phyloP scores from a whole-genome alignment of 164 flowering plant species.

The Nymphaea colorata region DNA sequence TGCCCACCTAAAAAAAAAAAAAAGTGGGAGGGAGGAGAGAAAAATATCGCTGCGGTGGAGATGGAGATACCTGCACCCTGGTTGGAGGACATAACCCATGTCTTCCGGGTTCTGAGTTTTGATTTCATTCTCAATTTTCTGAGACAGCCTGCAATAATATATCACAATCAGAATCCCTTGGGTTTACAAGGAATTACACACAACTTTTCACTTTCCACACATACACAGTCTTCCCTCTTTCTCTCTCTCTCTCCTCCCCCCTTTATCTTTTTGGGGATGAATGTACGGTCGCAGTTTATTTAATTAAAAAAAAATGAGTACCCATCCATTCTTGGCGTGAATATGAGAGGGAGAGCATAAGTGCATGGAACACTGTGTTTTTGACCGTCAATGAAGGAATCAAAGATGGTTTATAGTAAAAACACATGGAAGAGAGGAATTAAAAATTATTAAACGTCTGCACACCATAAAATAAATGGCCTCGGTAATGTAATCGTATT shows the following conservation, averaged over 20 bases:
- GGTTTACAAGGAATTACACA: slow-evolving; percentile 1
- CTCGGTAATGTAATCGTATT: slow-evolving; percentile 27
- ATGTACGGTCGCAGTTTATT: not conserved
- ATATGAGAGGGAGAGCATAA: slow-evolving; percentile 1
- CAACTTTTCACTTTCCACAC: not conserved
- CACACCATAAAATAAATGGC: slow-evolving; percentile 19
- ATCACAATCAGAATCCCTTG: slow-evolving; percentile 7
- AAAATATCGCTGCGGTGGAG: not conserved
- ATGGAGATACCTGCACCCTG: slow-evolving; percentile 32
- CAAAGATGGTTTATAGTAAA: slow-evolving; percentile 26
- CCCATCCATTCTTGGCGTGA: not conserved
- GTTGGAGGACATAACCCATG: slow-evolving; percentile 52
- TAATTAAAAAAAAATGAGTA: slow-evolving; percentile 3
- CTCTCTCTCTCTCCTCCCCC: not conserved
- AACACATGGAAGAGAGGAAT: slow-evolving; percentile 30
- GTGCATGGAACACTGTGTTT: slow-evolving; percentile 22
- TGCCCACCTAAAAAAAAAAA: not conserved
- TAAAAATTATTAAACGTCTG: slow-evolving; percentile 28
- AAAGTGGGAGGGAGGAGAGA: not conserved
- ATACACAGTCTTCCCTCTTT: not conserved
- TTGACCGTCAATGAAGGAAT: slow-evolving; percentile 61
- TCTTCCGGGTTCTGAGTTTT: slow-evolving; percentile 37
- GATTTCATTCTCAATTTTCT: slow-evolving; percentile 25
- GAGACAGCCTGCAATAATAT: slow-evolving; percentile 30
- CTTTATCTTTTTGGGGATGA: not conserved